A percentile compares a stretch with the other conserved stretches of the same genome.
phyloP scores from a whole-genome alignment of 768 basidiomycete species.

The Neoboletus subvelutipes region DNA sequence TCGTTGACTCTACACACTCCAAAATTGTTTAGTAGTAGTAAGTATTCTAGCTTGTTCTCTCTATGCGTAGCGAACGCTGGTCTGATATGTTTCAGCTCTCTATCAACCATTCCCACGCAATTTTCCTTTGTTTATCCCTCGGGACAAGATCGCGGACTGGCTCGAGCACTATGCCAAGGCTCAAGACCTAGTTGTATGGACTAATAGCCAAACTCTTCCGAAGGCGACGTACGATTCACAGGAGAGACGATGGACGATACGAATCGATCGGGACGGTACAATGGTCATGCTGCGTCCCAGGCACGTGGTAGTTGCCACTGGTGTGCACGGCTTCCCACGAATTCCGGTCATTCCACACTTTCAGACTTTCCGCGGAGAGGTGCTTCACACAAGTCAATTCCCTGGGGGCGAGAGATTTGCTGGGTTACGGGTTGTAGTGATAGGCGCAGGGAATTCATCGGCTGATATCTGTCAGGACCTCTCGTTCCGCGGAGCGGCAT shows the following conservation, averaged over 20 bases:
- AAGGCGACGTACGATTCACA: background rate
- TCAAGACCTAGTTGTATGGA: too few species aligned
- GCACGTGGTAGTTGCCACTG: constrained; percentile 5
- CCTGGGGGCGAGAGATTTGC: constrained; percentile 27
- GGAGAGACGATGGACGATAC: constrained; percentile 2
- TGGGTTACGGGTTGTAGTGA: constrained; percentile 21
- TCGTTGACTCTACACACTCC: too few species aligned
- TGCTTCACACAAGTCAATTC: constrained; percentile 7
- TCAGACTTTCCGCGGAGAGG: constrained; percentile 4
- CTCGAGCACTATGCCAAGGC: too few species aligned
- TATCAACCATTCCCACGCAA: constrained; percentile 9
- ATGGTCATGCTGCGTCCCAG: background rate
- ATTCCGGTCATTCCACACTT: background rate
- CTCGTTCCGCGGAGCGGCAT: constrained; percentile 3
- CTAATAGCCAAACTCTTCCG: too few species aligned
- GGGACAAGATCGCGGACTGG: too few species aligned
- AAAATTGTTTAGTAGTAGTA: too few species aligned
- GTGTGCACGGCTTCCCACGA: background rate
- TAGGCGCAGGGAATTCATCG: background rate
- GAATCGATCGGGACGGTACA: background rate
- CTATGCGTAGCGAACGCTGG: too few species aligned
- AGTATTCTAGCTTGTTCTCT: too few species aligned
- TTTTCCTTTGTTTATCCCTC: constrained; percentile 7
- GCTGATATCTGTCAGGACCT: constrained; percentile 9
- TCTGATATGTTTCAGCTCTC: background rate